A percentile compares a stretch with the other conserved stretches of the same genome.
phyloP scores from a whole-genome alignment of 768 basidiomycete genomes.

The Lenzites betulinus region DNA sequence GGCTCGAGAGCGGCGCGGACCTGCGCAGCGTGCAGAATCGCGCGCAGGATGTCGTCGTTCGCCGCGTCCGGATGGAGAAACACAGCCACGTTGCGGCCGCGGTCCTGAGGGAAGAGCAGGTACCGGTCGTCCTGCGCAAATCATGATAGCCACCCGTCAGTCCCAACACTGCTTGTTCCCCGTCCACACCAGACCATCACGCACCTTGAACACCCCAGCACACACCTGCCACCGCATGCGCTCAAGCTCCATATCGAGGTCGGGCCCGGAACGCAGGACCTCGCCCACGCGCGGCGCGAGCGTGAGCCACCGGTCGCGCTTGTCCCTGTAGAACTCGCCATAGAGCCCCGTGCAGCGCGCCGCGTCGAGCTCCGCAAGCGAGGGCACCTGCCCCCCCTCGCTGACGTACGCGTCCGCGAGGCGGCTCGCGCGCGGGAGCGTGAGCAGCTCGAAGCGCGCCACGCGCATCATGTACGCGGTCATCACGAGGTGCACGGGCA shows the following conservation, averaged over 20 bases:
- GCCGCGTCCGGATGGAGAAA: slow-evolving; percentile 29
- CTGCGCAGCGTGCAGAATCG: slow-evolving; percentile 28
- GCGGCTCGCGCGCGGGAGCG: slow-evolving; percentile 28
- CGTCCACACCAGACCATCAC: slow-evolving; percentile 2
- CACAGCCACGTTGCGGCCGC: slow-evolving; percentile 14
- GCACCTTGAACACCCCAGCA: slow-evolving; percentile 26
- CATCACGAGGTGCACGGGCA: slow-evolving; percentile 27
- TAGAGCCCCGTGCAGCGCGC: slow-evolving; percentile 23
- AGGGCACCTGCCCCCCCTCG: slow-evolving; percentile 2
- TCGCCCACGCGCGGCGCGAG: slow-evolving; percentile 28
- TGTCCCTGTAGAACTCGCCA: slow-evolving; percentile 32
- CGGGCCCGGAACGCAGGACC: no score
- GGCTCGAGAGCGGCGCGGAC: slow-evolving; percentile 9
- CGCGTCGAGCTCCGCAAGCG: slow-evolving; percentile 24
- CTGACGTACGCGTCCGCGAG: slow-evolving; percentile 25
- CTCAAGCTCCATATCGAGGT: slow-evolving; percentile 14
- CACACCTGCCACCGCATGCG: slow-evolving; percentile 26
- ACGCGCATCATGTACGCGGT: slow-evolving; percentile 31
- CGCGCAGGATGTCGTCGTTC: slow-evolving; percentile 28
- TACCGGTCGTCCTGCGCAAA: slow-evolving; percentile 27
- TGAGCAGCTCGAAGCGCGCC: slow-evolving; percentile 32
- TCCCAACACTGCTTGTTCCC: neutral
- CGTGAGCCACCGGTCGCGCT: slow-evolving; percentile 22
- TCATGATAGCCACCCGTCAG: neutral
- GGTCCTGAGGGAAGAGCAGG: slow-evolving; percentile 24